Conservation (phyloP, 2,329 filamentous ascomycete species). For the Shiraia bambusicola region DNA sequence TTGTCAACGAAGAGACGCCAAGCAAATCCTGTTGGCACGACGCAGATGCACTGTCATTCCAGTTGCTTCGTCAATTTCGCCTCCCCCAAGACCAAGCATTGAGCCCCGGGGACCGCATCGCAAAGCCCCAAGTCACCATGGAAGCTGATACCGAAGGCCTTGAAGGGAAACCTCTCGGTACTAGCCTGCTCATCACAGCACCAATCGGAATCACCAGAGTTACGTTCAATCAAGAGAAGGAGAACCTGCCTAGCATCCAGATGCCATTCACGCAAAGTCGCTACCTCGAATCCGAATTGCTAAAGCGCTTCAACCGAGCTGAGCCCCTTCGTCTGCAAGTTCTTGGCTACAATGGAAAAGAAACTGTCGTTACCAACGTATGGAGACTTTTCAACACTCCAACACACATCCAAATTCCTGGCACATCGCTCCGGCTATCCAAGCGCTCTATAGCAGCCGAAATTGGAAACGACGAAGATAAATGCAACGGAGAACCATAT, state of each 20-base stretch:
- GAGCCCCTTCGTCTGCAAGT: slow-evolving; percentile 35
- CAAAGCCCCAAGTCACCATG: slow-evolving; percentile 4
- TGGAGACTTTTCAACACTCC: slow-evolving; percentile 36
- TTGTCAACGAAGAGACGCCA: slow-evolving; percentile 13
- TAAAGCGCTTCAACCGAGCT: slow-evolving; percentile 32
- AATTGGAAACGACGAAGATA: neutral
- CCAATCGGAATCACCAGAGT: slow-evolving; percentile 31
- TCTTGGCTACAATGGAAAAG: slow-evolving; percentile 48
- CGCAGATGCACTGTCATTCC: slow-evolving; percentile 33
- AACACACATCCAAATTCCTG: slow-evolving; percentile 44
- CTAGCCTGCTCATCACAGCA: slow-evolving; percentile 21
- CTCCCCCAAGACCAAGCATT: slow-evolving; percentile 25
- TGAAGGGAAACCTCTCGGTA: slow-evolving; percentile 17
- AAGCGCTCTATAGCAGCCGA: slow-evolving; percentile 40
- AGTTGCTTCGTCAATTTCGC: slow-evolving; percentile 30
- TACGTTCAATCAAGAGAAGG: slow-evolving; percentile 25
- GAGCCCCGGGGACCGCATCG: slow-evolving; percentile 10
- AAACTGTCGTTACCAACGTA: slow-evolving; percentile 32
- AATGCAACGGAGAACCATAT: slow-evolving; percentile 6
- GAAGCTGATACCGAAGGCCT: slow-evolving; percentile 15
- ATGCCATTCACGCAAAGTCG: slow-evolving; percentile 14
- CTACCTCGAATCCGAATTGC: slow-evolving; percentile 31
- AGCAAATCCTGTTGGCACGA: slow-evolving; percentile 38
- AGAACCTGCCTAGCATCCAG: slow-evolving; percentile 19
- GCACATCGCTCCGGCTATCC: slow-evolving; percentile 41